Conservation (phyloP, 2,329 filamentous ascomycete genomes). For the Scolecobasidium constrictum region DNA sequence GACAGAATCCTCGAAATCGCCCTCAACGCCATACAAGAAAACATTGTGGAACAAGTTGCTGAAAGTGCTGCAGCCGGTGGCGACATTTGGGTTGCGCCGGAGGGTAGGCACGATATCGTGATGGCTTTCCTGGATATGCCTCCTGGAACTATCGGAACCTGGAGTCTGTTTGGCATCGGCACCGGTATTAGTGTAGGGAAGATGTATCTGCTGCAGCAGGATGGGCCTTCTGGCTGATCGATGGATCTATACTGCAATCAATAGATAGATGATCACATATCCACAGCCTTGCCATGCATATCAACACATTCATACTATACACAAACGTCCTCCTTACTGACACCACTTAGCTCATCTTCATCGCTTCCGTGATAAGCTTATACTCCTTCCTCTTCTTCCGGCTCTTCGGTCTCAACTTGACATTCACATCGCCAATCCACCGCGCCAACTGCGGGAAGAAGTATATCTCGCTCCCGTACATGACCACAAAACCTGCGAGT, state of each 20-base stretch:
- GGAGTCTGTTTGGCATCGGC: neutral
- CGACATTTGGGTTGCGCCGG: neutral
- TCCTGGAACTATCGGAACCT: neutral
- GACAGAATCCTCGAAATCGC: neutral
- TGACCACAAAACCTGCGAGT: slow-evolving; percentile 52
- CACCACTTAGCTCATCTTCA: neutral
- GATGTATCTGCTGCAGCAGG: neutral
- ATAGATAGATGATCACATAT: too few relatives aligned
- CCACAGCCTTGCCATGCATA: too few relatives aligned
- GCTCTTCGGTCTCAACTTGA: neutral
- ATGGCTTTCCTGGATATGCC: neutral
- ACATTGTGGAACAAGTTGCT: neutral
- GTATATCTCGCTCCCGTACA: slow-evolving; percentile 62
- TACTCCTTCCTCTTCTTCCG: slow-evolving; percentile 9
- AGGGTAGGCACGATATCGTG: neutral
- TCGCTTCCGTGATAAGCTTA: slow-evolving; percentile 14
- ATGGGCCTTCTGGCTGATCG: too few relatives aligned
- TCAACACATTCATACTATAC: too few relatives aligned
- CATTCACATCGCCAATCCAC: slow-evolving; percentile 6
- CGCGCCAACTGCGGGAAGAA: slow-evolving; percentile 44
- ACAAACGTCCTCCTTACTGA: too few relatives aligned
- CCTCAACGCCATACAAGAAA: neutral
- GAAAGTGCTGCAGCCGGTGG: neutral
- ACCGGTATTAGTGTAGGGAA: neutral
- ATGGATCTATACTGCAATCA: too few relatives aligned